Evolutionary conservation across 345 rosid species (phyloP), one percentile per base, ranked within the genome.

Genomic region (Citrus unshiu): DNA sequence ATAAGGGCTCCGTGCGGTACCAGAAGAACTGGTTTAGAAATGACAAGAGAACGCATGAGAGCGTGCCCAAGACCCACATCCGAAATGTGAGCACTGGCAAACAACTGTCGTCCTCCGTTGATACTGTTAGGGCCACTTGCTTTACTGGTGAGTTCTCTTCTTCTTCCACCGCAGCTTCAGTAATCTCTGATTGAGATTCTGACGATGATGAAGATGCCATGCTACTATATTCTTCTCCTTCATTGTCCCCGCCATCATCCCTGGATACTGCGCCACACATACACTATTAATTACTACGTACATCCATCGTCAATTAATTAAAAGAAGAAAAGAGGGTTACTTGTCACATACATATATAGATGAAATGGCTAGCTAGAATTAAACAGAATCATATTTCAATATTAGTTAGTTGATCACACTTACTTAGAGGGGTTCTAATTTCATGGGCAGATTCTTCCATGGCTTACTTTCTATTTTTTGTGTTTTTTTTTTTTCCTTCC

Each of bases 21-120:
- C 98, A 91, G 60, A 96, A 96, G 89, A 96, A 94, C 83, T 94
- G 98, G 82, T 96, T 96, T 29, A 96, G 92, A 79, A 96, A 94
- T 1, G 99, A 96, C 40, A 96, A 58, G 7, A 96, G 79, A 64
- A 87, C 82, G 49, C 99, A 94, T 0, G 99, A 93, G 6, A 94
- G 16, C 2, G 89, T 87, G 73, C 99, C 98, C 25, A 96, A 85
- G 32, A 94, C 89, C 99, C 99, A 96, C 97, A 93, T 94, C 56
- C 97, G 88, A 68, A 96, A 96, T 6, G 99, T 96, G 27, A 94
- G 78, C 58, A 91, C 98, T 7, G 95, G 98, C n/a, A 94, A 88
- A 46, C 94, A 86, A 4, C 94, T 89, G 76, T 94, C 97, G 69
- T 96, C 98, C 21, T 95, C 88, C 29, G 93, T 92, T 2, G 94